phyloP scores from a whole-genome alignment of 345 rosid genomes.

The Hevea brasiliensis region DNA sequence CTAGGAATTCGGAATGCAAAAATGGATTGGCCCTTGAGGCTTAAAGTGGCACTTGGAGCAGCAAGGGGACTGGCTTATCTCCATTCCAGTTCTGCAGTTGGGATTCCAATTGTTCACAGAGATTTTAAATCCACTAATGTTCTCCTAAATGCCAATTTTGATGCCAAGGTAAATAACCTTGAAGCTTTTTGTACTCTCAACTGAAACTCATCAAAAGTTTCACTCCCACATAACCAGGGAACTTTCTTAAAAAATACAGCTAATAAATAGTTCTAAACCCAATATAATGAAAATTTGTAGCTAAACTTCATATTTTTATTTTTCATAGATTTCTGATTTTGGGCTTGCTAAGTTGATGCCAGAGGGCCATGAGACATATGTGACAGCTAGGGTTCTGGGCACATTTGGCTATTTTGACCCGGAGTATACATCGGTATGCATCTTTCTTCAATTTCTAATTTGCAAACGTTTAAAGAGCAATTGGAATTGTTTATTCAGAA shows the following conservation, averaged over 20 bases:
- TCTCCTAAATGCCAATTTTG: constrained; percentile 64
- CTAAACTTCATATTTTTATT: constrained; percentile 22
- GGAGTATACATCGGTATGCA: constrained; percentile 84
- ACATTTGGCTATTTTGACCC: constrained; percentile 98
- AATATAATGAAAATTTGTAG: neutral
- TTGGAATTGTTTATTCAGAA: neutral
- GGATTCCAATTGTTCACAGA: constrained; percentile 89
- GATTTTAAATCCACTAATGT: constrained; percentile 94
- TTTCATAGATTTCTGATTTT: constrained; percentile 78
- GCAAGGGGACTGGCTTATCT: constrained; percentile 95
- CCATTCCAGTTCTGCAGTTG: constrained; percentile 78
- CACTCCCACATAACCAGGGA: neutral
- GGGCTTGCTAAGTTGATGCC: constrained; percentile 98
- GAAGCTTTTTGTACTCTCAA: neutral
- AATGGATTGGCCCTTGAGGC: constrained; percentile 80
- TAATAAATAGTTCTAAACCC: neutral
- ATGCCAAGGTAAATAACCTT: constrained; percentile 66
- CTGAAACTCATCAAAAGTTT: neutral
- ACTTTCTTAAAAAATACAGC: neutral
- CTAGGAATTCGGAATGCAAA: constrained; percentile 76
- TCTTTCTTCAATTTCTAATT: neutral
- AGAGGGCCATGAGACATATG: constrained; percentile 74
- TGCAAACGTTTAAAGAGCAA: neutral
- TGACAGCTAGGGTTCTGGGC: constrained; percentile 93
- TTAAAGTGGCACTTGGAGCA: constrained; percentile 86